Evolutionary conservation across 345 rosid genomes (phyloP).

Genomic region (Ricinus communis): DNA sequence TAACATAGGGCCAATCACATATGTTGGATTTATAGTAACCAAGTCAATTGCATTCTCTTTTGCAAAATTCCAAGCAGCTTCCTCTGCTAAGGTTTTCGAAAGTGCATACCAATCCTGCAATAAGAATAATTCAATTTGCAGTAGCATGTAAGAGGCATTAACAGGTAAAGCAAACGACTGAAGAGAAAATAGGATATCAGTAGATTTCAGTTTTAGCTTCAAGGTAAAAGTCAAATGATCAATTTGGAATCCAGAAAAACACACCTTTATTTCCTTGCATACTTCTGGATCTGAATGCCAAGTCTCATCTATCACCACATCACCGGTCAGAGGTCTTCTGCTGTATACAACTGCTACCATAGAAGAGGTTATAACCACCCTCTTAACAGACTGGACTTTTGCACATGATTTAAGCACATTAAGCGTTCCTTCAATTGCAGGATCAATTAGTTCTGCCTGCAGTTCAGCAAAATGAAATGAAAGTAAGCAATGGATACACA

Average conservation of each 20-base stretch:
- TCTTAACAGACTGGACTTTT: conserved; percentile 1
- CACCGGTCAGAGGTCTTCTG: not conserved
- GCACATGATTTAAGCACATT: conserved; percentile 21
- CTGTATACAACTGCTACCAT: not conserved
- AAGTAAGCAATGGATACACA: too few relatives aligned
- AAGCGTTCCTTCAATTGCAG: conserved; percentile 20
- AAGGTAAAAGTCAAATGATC: too few relatives aligned
- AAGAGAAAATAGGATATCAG: too few relatives aligned
- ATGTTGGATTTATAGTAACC: conserved; percentile 10
- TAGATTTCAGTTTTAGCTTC: too few relatives aligned
- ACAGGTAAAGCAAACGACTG: too few relatives aligned
- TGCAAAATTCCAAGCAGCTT: conserved; percentile 29
- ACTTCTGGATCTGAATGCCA: conserved; percentile 14
- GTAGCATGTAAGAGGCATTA: too few relatives aligned
- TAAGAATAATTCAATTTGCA: too few relatives aligned
- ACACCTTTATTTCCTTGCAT: conserved; percentile 7
- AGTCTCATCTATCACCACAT: conserved; percentile 7
- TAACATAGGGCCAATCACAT: conserved; percentile 18
- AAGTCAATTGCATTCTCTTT: conserved; percentile 16
- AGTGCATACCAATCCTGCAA: not conserved
- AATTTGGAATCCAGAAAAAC: too few relatives aligned
- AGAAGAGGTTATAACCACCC: conserved; percentile 22
- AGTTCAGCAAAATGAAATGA: too few relatives aligned
- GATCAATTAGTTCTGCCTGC: conserved; percentile 15
- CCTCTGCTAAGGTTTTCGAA: conserved; percentile 19